Evolutionary conservation across 352 stramenopile genomes (phyloP), one percentile per base, ranked within the genome.

Genomic region (Thalassiosira pacifica): DNA sequence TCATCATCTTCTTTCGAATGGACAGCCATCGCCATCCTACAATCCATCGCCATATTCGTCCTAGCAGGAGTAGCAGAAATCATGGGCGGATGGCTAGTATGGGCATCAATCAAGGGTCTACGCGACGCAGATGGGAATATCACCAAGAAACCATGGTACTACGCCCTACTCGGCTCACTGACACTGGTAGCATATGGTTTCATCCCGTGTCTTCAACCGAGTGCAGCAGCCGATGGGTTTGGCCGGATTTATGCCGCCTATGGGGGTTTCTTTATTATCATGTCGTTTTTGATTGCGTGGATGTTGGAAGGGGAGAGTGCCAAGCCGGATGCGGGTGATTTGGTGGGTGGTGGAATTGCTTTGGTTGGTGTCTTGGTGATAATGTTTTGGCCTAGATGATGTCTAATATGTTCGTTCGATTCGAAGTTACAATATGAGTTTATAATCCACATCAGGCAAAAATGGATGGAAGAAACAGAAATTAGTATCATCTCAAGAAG

Each of bases 161-260:
- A 76, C 65, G 92, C 83, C 13, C 48, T 93, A 0, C 5, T 95
- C 27, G 92, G 92, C 29, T 89, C 81, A 4, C n/a, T 93, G 31
- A 76, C 90, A 18, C 74, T 96, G 1, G 79, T 94, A n/a, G 66
- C 81, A 1, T 96, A 95, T 82, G 92, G 90, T 24, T 94, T 93
- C 61, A 87, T 95, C 24, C 92, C 92, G 29, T 90, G 70, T 69
- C 74, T 92, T 31, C 93, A 96, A 79, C 93, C 91, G 0, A 93
- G 89, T 52, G 82, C 79, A 22, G 69, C 61, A 18, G 63, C 66
- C 0, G 83, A 91, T 79, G 91, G 78, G 32, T 96, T 96, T 84
- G 93, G 85, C 27, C 64, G 93, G 59, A 93, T 96, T 8, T 96
- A 96, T 86, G 93, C 93, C 9, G 93, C 88, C 0, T 96, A 96